A percentile compares a stretch with the other conserved stretches of the same genome.
Conservation (phyloP, 768 basidiomycete genomes). For the Leucogyrophana mollusca region DNA sequence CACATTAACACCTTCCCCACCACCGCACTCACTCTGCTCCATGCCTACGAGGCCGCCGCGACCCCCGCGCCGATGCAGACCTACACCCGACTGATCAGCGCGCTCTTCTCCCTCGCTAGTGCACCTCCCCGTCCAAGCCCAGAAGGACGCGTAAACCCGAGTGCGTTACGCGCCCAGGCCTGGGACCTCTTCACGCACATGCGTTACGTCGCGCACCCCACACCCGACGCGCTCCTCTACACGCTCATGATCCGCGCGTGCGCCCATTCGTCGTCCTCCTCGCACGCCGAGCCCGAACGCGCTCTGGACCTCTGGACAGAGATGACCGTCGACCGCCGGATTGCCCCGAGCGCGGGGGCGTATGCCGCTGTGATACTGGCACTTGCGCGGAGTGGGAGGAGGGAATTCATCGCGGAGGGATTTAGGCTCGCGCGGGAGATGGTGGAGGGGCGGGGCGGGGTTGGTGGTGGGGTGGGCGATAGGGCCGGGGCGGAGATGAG, state of each 20-base stretch:
- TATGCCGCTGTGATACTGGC: slow-evolving; percentile 85
- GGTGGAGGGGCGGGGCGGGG: slow-evolving; percentile 75
- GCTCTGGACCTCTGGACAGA: slow-evolving; percentile 93
- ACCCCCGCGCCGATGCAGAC: slow-evolving; percentile 68
- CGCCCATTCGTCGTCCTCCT: slow-evolving; percentile 41
- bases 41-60: slow-evolving; percentile 65
- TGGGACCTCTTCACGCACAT: slow-evolving; percentile 97
- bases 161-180: slow-evolving; percentile 67
- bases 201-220: slow-evolving; percentile 91
- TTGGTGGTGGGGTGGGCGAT: slow-evolving; percentile 39
- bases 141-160: background rate
- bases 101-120: slow-evolving; percentile 49
- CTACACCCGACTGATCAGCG: slow-evolving; percentile 67
- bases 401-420: slow-evolving; percentile 72
- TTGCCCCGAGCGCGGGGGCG: slow-evolving; percentile 62
- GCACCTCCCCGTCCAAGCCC: slow-evolving; percentile 25
- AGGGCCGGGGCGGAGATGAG: slow-evolving; percentile 40
- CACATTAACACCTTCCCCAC: slow-evolving; percentile 53
- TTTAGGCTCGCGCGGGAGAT: slow-evolving; percentile 86
- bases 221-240: slow-evolving; percentile 72
- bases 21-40: slow-evolving; percentile 64
- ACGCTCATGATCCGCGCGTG: slow-evolving; percentile 88
- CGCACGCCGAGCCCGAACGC: slow-evolving; percentile 77
- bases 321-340: slow-evolving; percentile 72
- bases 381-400: slow-evolving; percentile 65